Conservation (phyloP, 139 green algal genomes). For the Mesotaenium endlicherianum region DNA sequence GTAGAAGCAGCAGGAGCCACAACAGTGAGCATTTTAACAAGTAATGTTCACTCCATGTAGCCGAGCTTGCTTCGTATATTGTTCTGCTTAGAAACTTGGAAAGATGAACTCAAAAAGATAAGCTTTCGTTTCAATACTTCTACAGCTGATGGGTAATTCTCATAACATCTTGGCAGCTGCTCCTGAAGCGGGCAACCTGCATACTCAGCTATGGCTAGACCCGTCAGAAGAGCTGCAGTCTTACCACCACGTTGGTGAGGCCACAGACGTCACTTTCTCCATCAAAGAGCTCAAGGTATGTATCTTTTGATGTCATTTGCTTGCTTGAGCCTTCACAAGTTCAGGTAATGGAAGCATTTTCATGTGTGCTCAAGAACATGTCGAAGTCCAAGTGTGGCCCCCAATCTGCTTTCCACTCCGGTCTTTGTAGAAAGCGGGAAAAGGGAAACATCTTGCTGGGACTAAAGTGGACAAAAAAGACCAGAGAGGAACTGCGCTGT, state of each 20-base stretch:
- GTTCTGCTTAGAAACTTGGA: too few relatives aligned
- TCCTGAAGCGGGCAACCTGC: conserved; percentile 5
- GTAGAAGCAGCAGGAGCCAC: too few relatives aligned
- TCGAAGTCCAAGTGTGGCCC: neutral
- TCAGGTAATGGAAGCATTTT: neutral
- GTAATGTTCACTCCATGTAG: too few relatives aligned
- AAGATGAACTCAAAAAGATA: too few relatives aligned
- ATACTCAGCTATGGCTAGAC: conserved; percentile 51
- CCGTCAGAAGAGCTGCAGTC: conserved; percentile 40
- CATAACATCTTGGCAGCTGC: too few relatives aligned
- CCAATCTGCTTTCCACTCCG: neutral
- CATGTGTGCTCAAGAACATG: neutral
- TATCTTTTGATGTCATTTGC: neutral
- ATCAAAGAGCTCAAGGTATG: conserved; percentile 50
- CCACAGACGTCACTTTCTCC: conserved; percentile 50
- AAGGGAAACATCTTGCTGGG: neutral
- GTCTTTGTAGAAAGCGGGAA: neutral
- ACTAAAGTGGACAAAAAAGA: neutral
- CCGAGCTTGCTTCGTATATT: too few relatives aligned
- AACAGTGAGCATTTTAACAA: too few relatives aligned
- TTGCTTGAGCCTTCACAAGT: neutral
- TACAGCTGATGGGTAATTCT: too few relatives aligned
- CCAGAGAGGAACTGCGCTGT: neutral
- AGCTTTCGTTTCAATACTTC: too few relatives aligned
- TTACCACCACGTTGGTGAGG: conserved; percentile 37